Evolutionary conservation across 2,329 filamentous ascomycete species (phyloP).

Genomic region (Annulohypoxylon truncatum): DNA sequence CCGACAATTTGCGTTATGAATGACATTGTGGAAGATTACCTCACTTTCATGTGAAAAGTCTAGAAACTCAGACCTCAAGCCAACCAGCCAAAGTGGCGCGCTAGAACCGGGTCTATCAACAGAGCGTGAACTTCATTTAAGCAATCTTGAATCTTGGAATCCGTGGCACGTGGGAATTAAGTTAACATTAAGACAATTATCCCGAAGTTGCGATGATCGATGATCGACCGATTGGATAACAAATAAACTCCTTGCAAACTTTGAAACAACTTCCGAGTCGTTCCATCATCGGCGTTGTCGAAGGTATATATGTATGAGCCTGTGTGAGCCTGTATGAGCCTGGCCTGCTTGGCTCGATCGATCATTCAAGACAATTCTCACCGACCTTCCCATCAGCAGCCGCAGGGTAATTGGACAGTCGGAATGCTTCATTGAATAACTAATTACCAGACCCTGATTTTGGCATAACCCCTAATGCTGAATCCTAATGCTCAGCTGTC

Average conservation of each 20-base stretch:
- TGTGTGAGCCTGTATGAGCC: no score
- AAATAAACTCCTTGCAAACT: not conserved
- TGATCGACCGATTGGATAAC: slow-evolving; percentile 8
- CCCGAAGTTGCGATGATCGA: slow-evolving; percentile 4
- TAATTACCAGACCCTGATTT: slow-evolving; percentile 21
- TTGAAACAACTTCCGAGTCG: not conserved
- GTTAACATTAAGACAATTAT: not conserved
- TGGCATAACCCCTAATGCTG: slow-evolving; percentile 13
- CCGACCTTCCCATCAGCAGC: not conserved
- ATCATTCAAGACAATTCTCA: not conserved
- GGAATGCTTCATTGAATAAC: slow-evolving; percentile 36
- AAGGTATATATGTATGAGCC: not conserved
- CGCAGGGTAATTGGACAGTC: slow-evolving; percentile 4
- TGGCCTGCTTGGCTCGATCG: not conserved
- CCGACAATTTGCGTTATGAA: not conserved
- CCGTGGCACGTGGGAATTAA: slow-evolving; percentile 10
- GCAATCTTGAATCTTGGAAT: not conserved
- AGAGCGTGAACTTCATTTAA: not conserved
- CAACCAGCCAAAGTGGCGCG: not conserved
- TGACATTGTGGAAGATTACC: not conserved
- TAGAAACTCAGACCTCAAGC: not conserved
- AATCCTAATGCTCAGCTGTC: slow-evolving; percentile 19
- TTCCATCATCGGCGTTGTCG: not conserved
- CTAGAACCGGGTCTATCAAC: not conserved
- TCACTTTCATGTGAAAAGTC: not conserved